These are phyloP conservation scores for Xylaria digitata DNA, from an alignment of 2,329 filamentous ascomycete species.

Conservation along the genomic window DNA sequence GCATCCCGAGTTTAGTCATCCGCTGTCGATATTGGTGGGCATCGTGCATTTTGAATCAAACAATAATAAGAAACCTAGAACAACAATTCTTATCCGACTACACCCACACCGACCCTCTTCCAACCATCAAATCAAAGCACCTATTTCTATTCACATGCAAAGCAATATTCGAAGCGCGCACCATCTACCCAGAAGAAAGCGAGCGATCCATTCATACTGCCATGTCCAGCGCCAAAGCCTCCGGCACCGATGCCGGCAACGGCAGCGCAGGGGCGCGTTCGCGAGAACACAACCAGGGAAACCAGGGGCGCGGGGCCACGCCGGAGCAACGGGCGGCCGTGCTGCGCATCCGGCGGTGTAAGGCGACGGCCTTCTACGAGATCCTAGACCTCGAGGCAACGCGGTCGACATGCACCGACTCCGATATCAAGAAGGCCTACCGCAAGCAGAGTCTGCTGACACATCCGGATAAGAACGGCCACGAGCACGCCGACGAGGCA, in stretches of 20 bases:
- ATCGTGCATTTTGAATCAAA: conserved; percentile 6
- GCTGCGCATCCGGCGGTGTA: conserved; percentile 85
- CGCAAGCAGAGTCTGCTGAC: conserved; percentile 93
- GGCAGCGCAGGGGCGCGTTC: conserved; percentile 56
- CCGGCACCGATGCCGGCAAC: conserved; percentile 62
- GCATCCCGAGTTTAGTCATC: conserved; percentile 8
- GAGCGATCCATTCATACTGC: conserved; percentile 1
- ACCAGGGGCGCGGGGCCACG: conserved; percentile 82
- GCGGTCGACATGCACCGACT: conserved; percentile 74
- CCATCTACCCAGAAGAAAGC: conserved; percentile 1
- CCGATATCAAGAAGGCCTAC: conserved; percentile 97
- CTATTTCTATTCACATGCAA: not conserved
- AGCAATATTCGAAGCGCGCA: not conserved
- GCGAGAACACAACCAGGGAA: conserved; percentile 80
- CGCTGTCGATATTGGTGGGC: conserved; percentile 11
- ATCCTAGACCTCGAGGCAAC: conserved; percentile 77
- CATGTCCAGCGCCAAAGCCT: conserved; percentile 64
- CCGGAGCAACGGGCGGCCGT: conserved; percentile 92
- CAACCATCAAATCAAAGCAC: not conserved
- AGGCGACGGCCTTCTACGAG: conserved; percentile 91
- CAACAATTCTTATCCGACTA: not conserved
- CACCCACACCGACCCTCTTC: not conserved
- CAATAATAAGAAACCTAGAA: not conserved
- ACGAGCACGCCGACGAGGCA: conserved; percentile 93
- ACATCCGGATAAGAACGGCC: conserved; percentile 98